These are phyloP conservation scores for Penicillium riverlandense DNA, from an alignment of 495 filamentous ascomycete species.

Conservation along the genomic window DNA sequence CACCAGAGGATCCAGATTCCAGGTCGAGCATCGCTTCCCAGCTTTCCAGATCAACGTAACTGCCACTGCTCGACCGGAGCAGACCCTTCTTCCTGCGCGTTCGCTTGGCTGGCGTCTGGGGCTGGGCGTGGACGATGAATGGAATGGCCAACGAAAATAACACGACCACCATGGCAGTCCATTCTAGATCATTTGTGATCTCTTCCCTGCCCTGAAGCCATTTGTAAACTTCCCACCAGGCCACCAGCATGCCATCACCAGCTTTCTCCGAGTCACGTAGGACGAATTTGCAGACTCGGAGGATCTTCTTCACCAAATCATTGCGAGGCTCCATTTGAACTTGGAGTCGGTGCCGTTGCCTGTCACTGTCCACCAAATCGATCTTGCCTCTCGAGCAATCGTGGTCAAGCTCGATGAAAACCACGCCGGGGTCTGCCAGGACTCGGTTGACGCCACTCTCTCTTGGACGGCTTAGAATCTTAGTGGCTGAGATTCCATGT, in stretches of 20 bases:
- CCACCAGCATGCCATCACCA: conserved; percentile 57
- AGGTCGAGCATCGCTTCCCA: conserved; percentile 56
- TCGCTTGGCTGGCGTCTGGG: conserved; percentile 30
- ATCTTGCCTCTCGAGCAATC: conserved; percentile 47
- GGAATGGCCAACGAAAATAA: conserved; percentile 57
- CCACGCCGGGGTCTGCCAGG: conserved; percentile 41
- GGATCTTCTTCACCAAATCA: conserved; percentile 47
- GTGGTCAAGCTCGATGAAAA: conserved; percentile 35
- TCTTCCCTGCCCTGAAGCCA: conserved; percentile 52
- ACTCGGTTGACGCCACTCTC: conserved; percentile 48
- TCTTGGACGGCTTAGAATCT: conserved; percentile 24
- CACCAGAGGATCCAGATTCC: conserved; percentile 50
- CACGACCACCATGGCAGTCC: conserved; percentile 68
- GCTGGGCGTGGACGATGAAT: conserved; percentile 33
- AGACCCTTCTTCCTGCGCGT: conserved; percentile 43
- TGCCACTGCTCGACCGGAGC: conserved; percentile 54
- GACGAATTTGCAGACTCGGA: conserved; percentile 56
- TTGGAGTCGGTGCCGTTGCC: conserved; percentile 55
- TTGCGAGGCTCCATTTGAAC: conserved; percentile 60
- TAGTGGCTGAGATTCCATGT: conserved; percentile 26
- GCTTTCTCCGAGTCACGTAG: conserved; percentile 48
- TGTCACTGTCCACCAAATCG: conserved; percentile 55
- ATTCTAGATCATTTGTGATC: conserved; percentile 57
- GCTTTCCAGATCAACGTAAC: conserved; percentile 46
- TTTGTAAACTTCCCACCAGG: conserved; percentile 70